These are phyloP conservation scores for Ogataea saltuana DNA, from an alignment of 805 yeast species.

Conservation along the genomic window DNA sequence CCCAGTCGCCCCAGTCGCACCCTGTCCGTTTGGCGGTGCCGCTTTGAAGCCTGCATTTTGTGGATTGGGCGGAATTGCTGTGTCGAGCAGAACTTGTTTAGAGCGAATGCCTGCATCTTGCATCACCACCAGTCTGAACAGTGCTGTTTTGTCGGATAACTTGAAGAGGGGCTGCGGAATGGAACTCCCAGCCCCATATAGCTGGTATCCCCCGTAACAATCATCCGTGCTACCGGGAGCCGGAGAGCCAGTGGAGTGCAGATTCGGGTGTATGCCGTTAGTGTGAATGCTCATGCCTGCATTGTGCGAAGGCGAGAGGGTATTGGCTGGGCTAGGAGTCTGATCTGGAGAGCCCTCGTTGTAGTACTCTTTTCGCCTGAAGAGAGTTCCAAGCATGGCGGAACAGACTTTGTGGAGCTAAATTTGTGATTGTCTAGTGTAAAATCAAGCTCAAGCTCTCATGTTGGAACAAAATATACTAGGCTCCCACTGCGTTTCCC, in stretches of 20 bases:
- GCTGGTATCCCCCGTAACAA: conserved; percentile 44
- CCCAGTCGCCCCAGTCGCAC: conserved; percentile 1
- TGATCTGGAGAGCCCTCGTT: conserved; percentile 4
- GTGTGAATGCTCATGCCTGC: conserved; percentile 2
- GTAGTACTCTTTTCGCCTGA: conserved; percentile 20
- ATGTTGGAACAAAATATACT: background rate
- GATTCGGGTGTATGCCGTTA: background rate
- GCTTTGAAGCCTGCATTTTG: background rate
- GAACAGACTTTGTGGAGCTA: background rate
- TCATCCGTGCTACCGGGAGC: conserved; percentile 37
- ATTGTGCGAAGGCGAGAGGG: background rate
- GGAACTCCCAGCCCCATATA: conserved; percentile 42
- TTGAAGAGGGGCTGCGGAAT: conserved; percentile 22
- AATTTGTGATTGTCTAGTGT: background rate
- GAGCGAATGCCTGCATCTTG: conserved; percentile 53
- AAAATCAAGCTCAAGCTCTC: background rate
- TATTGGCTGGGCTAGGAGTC: background rate
- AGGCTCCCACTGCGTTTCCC: background rate
- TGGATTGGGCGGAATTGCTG: conserved; percentile 29
- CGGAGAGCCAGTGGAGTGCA: conserved; percentile 4
- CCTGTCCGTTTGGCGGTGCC: background rate
- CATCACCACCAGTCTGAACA: conserved; percentile 46
- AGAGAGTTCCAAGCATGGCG: conserved; percentile 26
- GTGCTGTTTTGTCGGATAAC: conserved; percentile 25
- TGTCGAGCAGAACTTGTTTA: conserved; percentile 52